These are phyloP conservation scores for Thalia dealbata DNA, from an alignment of 176 grass and related monocot genomes.

Conservation along the genomic window DNA sequence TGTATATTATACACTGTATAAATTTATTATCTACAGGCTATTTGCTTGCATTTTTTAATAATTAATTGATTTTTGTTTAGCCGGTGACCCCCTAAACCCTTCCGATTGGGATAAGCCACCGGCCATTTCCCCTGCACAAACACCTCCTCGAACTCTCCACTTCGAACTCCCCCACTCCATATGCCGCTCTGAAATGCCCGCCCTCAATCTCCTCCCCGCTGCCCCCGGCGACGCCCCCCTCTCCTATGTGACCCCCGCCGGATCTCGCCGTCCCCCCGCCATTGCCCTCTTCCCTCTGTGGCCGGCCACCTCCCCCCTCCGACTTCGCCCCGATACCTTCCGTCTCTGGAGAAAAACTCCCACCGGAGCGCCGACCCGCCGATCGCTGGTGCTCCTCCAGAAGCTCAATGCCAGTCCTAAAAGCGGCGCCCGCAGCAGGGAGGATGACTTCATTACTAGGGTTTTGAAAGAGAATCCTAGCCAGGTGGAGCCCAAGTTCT, in stretches of 20 bases:
- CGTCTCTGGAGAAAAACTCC: neutral
- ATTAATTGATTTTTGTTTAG: no score
- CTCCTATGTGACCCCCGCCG: neutral
- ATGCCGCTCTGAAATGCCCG: constrained; percentile 4
- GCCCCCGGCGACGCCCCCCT: constrained; percentile 1
- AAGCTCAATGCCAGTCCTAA: constrained; percentile 14
- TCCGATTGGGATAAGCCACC: constrained; percentile 15
- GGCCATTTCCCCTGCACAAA: neutral
- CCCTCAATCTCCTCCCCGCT: neutral
- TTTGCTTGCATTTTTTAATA: no score
- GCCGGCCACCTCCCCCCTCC: constrained; percentile 1
- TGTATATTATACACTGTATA: no score
- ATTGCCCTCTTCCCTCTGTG: neutral
- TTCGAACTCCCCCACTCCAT: neutral
- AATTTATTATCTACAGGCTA: no score
- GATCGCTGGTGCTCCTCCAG: constrained; percentile 1
- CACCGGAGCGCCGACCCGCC: neutral
- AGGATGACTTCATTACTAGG: constrained; percentile 25
- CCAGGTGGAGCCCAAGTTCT: constrained; percentile 31
- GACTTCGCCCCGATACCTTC: neutral
- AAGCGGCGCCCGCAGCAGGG: neutral
- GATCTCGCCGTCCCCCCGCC: neutral
- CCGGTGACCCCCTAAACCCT: constrained; percentile 6
- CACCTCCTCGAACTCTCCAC: no score
- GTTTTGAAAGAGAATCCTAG: constrained; percentile 33